Conservation (phyloP, 169 alveolate species). For the Eimeria falciformis region DNA sequence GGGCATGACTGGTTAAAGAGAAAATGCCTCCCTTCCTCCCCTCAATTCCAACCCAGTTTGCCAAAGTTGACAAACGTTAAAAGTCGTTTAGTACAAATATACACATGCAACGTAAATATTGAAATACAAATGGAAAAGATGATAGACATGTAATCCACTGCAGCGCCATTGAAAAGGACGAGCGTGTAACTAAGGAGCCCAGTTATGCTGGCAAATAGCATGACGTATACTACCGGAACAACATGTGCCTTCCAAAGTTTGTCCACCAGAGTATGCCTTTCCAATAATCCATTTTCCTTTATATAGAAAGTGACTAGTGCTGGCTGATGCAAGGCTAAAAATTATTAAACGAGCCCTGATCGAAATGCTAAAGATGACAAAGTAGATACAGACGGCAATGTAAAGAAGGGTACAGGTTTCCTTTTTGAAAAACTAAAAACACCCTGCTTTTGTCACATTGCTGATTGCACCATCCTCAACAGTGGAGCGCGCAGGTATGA, state of each 20-base stretch:
- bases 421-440: background rate
- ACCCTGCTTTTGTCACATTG: conserved; percentile 24
- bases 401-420: conserved; percentile 24
- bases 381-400: conserved; percentile 9
- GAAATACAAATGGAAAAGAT: background rate
- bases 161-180: background rate
- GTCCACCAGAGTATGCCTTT: background rate
- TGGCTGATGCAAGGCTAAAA: background rate
- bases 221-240: background rate
- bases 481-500: too few species aligned
- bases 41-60: too few species aligned
- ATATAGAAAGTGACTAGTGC: background rate
- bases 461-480: background rate
- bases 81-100: too few species aligned
- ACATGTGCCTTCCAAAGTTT: background rate
- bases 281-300: background rate
- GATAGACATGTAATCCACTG: background rate
- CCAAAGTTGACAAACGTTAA: background rate
- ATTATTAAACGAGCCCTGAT: background rate
- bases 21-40: too few species aligned
- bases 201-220: background rate
- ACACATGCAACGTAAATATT: background rate
- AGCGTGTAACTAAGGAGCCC: background rate
- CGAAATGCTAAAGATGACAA: background rate
- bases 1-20: too few species aligned